Conservation (phyloP, 2,329 filamentous ascomycete species). For the Hymenotorrendiella dingleyae region DNA sequence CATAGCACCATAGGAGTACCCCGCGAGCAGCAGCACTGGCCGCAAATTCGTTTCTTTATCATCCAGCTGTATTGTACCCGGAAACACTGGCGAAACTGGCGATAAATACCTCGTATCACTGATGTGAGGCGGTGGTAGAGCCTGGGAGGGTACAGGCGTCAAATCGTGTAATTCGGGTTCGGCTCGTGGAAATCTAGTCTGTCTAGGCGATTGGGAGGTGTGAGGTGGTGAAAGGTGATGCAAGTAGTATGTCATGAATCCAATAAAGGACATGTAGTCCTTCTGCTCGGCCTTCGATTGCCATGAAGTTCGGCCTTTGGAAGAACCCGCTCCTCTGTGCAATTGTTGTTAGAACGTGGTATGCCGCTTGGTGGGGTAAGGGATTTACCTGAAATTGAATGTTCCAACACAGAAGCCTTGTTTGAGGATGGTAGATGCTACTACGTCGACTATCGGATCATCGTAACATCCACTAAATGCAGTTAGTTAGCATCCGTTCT, state of each 20-base stretch:
- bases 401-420: conserved; percentile 72
- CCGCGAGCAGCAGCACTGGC: conserved; percentile 55
- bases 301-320: conserved; percentile 79
- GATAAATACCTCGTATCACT: conserved; percentile 7
- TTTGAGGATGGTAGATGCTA: conserved; percentile 43
- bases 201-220: conserved; percentile 1
- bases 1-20: conserved; percentile 89
- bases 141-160: conserved; percentile 23
- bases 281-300: conserved; percentile 71
- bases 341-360: conserved; percentile 13
- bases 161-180: conserved; percentile 18
- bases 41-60: conserved; percentile 1
- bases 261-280: conserved; percentile 80
- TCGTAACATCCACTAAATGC: conserved; percentile 47
- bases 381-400: conserved; percentile 78
- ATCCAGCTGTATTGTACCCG: conserved; percentile 1
- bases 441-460: conserved; percentile 7
- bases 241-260: conserved; percentile 71
- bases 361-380: neutral
- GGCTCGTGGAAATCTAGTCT: conserved; percentile 11
- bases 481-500: conserved; percentile 38
- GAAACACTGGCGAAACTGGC: neutral
- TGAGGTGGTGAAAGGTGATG: conserved; percentile 36
- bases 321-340: conserved; percentile 66
- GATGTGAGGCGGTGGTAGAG: conserved; percentile 10